phyloP scores from a whole-genome alignment of 2,329 filamentous ascomycete genomes.

The Metarhizium brunneum region DNA sequence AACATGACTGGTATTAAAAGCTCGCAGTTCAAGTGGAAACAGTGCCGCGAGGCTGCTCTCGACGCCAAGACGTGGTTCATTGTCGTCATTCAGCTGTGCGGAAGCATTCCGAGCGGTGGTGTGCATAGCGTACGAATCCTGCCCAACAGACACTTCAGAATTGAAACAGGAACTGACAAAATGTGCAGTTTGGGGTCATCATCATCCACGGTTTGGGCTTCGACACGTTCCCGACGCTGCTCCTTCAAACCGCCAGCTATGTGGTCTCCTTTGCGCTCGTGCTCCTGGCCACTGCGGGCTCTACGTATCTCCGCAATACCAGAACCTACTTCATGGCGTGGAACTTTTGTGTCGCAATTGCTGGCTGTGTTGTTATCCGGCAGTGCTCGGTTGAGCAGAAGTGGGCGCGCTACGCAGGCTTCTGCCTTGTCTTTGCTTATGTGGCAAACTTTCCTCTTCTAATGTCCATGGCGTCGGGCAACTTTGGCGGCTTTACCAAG shows the following conservation, averaged over 20 bases:
- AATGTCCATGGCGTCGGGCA: slow-evolving; percentile 47
- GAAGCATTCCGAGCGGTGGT: slow-evolving; percentile 21
- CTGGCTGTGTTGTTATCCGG: slow-evolving; percentile 16
- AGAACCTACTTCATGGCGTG: slow-evolving; percentile 17
- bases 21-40: slow-evolving; percentile 13
- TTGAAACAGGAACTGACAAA: neutral
- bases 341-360: slow-evolving; percentile 11
- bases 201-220: slow-evolving; percentile 16
- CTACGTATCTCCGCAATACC: slow-evolving; percentile 14
- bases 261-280: slow-evolving; percentile 15
- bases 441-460: slow-evolving; percentile 31
- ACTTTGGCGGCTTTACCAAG: slow-evolving; percentile 55
- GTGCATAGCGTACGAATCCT: slow-evolving; percentile 11
- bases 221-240: slow-evolving; percentile 10
- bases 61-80: slow-evolving; percentile 19
- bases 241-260: slow-evolving; percentile 12
- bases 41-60: slow-evolving; percentile 14
- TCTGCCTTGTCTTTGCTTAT: slow-evolving; percentile 46
- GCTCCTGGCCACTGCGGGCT: slow-evolving; percentile 11
- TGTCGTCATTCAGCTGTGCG: slow-evolving; percentile 14
- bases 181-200: slow-evolving; percentile 15
- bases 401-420: slow-evolving; percentile 18
- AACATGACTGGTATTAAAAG: slow-evolving; percentile 27
- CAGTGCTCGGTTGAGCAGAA: slow-evolving; percentile 8
- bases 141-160: neutral